Conservation (phyloP, 768 basidiomycete species). For the Pulveroboletus sp. region DNA sequence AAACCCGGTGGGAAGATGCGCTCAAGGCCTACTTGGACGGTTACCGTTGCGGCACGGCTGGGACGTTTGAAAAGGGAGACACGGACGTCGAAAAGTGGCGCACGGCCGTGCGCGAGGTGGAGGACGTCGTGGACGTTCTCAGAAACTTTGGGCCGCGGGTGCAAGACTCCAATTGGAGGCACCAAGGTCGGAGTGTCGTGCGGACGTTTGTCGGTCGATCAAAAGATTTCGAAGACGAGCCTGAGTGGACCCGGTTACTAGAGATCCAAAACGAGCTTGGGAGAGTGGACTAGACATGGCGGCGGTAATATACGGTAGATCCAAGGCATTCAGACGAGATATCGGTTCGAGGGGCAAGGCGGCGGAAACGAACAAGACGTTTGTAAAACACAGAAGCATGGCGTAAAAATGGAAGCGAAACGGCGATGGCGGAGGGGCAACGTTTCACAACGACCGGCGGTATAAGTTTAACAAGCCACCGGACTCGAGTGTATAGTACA, state of each 20-base stretch:
- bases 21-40: constrained; percentile 81
- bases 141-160: constrained; percentile 76
- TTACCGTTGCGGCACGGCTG: constrained; percentile 68
- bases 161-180: constrained; percentile 64
- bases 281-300: constrained; percentile 10
- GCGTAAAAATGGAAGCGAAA: constrained; percentile 1
- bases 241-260: constrained; percentile 70
- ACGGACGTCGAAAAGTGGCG: constrained; percentile 65
- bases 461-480: constrained; percentile 2
- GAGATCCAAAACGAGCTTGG: constrained; percentile 42
- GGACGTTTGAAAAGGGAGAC: constrained; percentile 60
- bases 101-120: constrained; percentile 72
- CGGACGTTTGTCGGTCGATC: constrained; percentile 87
- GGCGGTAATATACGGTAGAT: constrained; percentile 19
- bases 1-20: constrained; percentile 67
- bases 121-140: constrained; percentile 79
- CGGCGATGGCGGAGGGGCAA: neutral
- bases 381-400: constrained; percentile 13
- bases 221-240: constrained; percentile 83
- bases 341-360: neutral
- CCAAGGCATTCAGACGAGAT: neutral
- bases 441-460: constrained; percentile 19
- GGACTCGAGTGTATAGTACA: neutral
- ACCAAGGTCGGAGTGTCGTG: constrained; percentile 82
- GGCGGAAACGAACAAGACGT: neutral